Percentiles rank a stretch among this genome's conserved stretches.
Conservation (phyloP, 805 yeast species). For the Candida sithepensis region DNA sequence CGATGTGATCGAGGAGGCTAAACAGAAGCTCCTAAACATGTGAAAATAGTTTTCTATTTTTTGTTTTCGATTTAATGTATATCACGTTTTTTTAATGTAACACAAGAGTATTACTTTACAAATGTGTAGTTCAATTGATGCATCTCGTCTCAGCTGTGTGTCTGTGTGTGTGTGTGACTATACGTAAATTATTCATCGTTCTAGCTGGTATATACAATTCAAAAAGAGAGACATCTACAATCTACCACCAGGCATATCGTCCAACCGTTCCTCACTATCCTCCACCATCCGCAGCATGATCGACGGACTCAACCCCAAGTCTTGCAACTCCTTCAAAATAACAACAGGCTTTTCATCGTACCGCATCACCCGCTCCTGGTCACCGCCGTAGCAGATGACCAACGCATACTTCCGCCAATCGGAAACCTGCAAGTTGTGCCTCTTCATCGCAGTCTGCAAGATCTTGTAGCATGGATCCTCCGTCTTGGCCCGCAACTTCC, state of each 20-base stretch:
- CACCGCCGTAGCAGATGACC: not conserved
- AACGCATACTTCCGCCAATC: not conserved
- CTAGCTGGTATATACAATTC: no score
- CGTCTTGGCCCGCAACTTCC: not conserved
- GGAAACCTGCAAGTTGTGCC: not conserved
- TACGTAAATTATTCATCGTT: no score
- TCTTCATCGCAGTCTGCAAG: not conserved
- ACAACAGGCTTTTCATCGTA: not conserved
- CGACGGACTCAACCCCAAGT: not conserved
- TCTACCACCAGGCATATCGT: not conserved
- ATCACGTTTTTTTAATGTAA: no score
- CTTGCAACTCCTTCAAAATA: not conserved
- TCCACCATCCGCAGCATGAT: not conserved
- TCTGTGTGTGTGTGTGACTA: no score
- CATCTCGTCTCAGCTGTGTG: no score
- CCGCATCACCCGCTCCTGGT: not conserved
- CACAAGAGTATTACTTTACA: no score
- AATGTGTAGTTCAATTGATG: no score
- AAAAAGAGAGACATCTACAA: not conserved
- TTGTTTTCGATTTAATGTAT: no score
- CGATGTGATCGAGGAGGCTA: not conserved
- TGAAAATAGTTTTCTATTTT: no score
- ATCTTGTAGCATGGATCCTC: not conserved
- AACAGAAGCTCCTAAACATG: not conserved
- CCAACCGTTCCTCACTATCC: not conserved